These are phyloP conservation scores for Pilatotrama ljubarskyi DNA, from an alignment of 768 basidiomycete genomes.

Conservation along the genomic window DNA sequence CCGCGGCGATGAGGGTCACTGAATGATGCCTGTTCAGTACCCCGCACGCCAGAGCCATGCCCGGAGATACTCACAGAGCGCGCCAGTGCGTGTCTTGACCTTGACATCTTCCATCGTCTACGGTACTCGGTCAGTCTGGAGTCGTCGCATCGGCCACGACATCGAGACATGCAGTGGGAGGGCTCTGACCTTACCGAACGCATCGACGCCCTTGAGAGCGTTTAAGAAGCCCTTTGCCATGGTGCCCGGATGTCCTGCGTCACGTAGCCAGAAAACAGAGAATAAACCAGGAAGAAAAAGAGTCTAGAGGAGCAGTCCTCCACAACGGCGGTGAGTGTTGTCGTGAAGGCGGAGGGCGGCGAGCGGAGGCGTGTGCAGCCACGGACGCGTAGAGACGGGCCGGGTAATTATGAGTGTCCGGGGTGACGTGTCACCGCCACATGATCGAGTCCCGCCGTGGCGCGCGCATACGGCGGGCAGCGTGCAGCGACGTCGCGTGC, in stretches of 20 bases:
- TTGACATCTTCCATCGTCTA: conserved; percentile 99
- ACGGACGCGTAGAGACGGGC: conserved; percentile 1
- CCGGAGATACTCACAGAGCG: conserved; percentile 60
- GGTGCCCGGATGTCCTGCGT: conserved; percentile 16
- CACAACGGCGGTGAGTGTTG: conserved; percentile 12
- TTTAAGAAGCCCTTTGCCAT: conserved; percentile 72
- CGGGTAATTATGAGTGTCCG: conserved; percentile 12
- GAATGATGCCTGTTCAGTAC: conserved; percentile 13
- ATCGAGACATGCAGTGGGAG: background rate
- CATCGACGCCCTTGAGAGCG: conserved; percentile 89
- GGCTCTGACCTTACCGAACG: conserved; percentile 91
- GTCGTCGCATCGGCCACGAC: background rate
- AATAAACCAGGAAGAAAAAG: conserved; percentile 12
- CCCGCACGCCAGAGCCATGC: background rate
- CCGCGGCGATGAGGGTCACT: conserved; percentile 93
- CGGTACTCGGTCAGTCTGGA: background rate
- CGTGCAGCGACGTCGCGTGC: background rate
- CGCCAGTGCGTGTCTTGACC: conserved; percentile 95
- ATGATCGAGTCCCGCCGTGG: conserved; percentile 15
- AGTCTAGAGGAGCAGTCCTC: background rate
- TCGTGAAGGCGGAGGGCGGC: conserved; percentile 4
- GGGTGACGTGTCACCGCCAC: conserved; percentile 25
- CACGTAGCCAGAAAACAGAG: conserved; percentile 22
- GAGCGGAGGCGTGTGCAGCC: background rate
- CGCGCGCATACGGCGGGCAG: conserved; percentile 2